Percentiles rank a stretch among this genome's conserved stretches.
phyloP scores from a whole-genome alignment of 352 stramenopile species.

The Pythium plurisporium region DNA sequence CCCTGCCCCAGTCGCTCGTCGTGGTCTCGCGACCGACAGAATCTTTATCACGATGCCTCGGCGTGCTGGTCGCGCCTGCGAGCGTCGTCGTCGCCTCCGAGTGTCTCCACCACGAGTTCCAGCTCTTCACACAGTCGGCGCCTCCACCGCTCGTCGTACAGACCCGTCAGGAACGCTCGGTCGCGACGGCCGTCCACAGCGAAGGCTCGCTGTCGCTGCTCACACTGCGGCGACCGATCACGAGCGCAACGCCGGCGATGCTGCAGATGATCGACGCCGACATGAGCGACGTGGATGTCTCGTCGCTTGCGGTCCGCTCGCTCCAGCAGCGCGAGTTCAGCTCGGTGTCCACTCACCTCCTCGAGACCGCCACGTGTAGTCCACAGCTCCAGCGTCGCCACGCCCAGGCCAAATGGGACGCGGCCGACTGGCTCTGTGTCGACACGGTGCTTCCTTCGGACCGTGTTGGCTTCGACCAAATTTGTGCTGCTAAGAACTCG shows the following conservation, averaged over 20 bases:
- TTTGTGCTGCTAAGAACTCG: too few species aligned
- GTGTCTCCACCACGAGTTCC: slow-evolving; percentile 17
- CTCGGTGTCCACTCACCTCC: background rate
- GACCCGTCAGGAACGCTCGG: background rate
- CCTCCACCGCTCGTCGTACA: background rate
- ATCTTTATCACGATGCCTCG: background rate
- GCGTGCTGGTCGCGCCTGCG: slow-evolving; percentile 14
- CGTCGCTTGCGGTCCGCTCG: background rate
- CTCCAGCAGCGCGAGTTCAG: background rate
- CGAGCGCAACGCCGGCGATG: background rate
- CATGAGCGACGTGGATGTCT: background rate
- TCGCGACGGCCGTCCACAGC: background rate
- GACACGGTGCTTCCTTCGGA: too few species aligned
- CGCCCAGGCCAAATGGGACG: background rate
- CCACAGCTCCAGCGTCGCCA: background rate
- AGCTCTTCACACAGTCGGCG: background rate
- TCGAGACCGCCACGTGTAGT: background rate
- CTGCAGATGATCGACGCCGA: background rate
- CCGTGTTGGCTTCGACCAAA: too few species aligned
- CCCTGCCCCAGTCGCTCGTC: background rate
- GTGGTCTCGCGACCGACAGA: background rate
- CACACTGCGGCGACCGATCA: background rate
- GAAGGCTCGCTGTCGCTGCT: slow-evolving; percentile 8
- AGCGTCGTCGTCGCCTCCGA: slow-evolving; percentile 13
- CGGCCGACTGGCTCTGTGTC: slow-evolving; percentile 16